Base-by-base conservation (phyloP, 176 grass and related monocot species). In the Aegilops bicornis region DNA sequence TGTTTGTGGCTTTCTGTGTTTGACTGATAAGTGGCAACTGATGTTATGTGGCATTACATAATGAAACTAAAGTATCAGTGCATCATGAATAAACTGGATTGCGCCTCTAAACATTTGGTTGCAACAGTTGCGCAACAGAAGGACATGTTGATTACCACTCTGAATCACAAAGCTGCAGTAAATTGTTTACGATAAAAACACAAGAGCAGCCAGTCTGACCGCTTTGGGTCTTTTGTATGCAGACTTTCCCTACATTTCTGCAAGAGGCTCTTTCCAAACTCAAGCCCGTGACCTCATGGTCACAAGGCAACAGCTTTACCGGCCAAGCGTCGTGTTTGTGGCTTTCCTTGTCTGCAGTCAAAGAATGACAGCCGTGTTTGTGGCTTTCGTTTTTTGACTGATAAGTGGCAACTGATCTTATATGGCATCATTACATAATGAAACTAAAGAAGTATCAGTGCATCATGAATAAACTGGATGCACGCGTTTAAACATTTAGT, bases 21-120 rank as follows among this genome's bases (percentile, higher is more conserved):
- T 69, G 27, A 52, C 35, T 45, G 82, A 68, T 73, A 43, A 72
- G 48, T 73, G 68, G 81, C 23, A 83, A 42, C 81, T 61, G 20
- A n/a, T 70, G 20, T 45, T n/a, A 39, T 47, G 52, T 15, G 58
- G 36, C 37, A 43, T n/a, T 60, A 40, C 12, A 31, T 14, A 62
- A 83, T 73, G 35, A 39, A 43, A 63, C 23, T 72, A 39, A 29
- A 83, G 50, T 61, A 73, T 73, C 5, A 47, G 43, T 8, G 22
- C 43, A 40, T 37, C 8, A 60, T 20, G 33, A 83, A 43, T 6
- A 16, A 23, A 29, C 50, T 61, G 50, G 15, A 73, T 39, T 14
- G 24, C 23, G 32, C 22, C 50, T 16, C 62, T 79, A 40, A 40
- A 20, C 45, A 71, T 54, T 36, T 54, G n/a, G n/a, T 37, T 39